Conservation (phyloP, 768 basidiomycete species). For the Chlorophyllum brunneum region DNA sequence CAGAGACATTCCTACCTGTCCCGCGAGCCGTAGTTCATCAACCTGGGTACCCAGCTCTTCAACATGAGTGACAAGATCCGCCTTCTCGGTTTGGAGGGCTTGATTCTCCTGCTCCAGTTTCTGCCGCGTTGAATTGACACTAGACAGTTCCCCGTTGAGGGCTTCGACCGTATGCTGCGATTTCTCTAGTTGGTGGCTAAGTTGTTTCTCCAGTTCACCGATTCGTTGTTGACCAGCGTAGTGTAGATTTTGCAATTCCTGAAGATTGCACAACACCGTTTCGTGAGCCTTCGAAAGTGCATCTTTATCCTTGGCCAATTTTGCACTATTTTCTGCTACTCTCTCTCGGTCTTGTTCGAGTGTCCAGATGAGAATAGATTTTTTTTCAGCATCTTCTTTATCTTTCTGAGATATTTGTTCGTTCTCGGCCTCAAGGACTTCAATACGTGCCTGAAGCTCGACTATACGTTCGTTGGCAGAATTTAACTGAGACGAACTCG, state of each 20-base stretch:
- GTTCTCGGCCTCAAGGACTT: conserved; percentile 70
- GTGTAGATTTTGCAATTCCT: conserved; percentile 1
- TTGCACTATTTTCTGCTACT: not conserved
- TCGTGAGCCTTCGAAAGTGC: conserved; percentile 8
- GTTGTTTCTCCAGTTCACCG: conserved; percentile 9
- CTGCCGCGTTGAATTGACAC: conserved; percentile 36
- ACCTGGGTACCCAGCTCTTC: conserved; percentile 68
- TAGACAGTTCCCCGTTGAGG: conserved; percentile 31
- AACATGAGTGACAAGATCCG: conserved; percentile 55
- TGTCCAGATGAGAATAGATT: not conserved
- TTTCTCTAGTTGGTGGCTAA: not conserved
- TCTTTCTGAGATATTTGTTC: conserved; percentile 37
- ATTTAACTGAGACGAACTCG: conserved; percentile 31
- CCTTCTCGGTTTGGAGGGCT: conserved; percentile 48
- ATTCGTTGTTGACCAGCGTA: not conserved
- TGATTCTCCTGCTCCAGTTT: conserved; percentile 45
- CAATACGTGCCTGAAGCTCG: conserved; percentile 46
- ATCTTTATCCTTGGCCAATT: conserved; percentile 9
- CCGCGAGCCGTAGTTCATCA: conserved; percentile 82
- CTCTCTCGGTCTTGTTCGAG: conserved; percentile 2
- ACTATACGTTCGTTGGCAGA: conserved; percentile 35
- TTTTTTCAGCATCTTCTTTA: conserved; percentile 29
- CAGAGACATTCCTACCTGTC: conserved; percentile 55
- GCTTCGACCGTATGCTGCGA: conserved; percentile 16
- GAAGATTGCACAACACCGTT: conserved; percentile 1